A percentile compares a stretch with the other conserved stretches of the same genome.
phyloP scores from a whole-genome alignment of 108 stramenopile species.

The Cyclotella kingstonii region DNA sequence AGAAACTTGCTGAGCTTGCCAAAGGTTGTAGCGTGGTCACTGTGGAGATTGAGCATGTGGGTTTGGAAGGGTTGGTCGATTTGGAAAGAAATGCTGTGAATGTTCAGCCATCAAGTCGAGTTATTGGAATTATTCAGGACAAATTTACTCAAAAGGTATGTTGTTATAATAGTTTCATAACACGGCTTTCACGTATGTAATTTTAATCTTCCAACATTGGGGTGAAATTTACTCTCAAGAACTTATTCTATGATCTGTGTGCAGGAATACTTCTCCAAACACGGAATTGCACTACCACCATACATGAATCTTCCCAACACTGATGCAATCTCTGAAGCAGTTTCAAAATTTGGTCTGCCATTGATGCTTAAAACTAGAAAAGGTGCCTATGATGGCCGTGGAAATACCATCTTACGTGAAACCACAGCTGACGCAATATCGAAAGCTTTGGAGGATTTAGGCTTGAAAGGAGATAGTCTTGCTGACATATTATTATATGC shows the following conservation, averaged over 20 bases:
- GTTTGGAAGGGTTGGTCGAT: slow-evolving; percentile 75
- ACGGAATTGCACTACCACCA: slow-evolving; percentile 72
- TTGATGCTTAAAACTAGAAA: slow-evolving; percentile 94
- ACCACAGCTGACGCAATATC: slow-evolving; percentile 55
- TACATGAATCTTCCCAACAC: slow-evolving; percentile 58
- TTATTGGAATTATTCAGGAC: slow-evolving; percentile 92
- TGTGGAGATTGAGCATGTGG: slow-evolving; percentile 99
- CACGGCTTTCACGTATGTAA: too few relatives aligned
- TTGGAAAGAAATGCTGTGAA: slow-evolving; percentile 82
- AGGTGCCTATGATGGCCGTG: slow-evolving; percentile 96
- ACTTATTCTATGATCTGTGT: not conserved
- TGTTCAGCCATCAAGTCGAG: slow-evolving; percentile 87
- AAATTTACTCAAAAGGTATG: slow-evolving; percentile 90
- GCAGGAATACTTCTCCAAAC: slow-evolving; percentile 70
- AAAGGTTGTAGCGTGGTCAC: slow-evolving; percentile 88
- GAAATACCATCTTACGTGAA: slow-evolving; percentile 88
- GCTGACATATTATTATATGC: slow-evolving; percentile 75
- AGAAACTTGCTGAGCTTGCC: slow-evolving; percentile 66
- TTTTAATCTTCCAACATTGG: not conserved
- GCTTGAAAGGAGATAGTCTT: slow-evolving; percentile 32
- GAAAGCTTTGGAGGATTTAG: slow-evolving; percentile 57
- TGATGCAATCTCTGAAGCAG: slow-evolving; percentile 67
- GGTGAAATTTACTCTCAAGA: slow-evolving; percentile 8
- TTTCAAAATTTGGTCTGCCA: slow-evolving; percentile 79
- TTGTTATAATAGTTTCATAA: not conserved